These are phyloP conservation scores for Penicillium sp. DNA, from an alignment of 2,329 filamentous ascomycete genomes.

Conservation along the genomic window DNA sequence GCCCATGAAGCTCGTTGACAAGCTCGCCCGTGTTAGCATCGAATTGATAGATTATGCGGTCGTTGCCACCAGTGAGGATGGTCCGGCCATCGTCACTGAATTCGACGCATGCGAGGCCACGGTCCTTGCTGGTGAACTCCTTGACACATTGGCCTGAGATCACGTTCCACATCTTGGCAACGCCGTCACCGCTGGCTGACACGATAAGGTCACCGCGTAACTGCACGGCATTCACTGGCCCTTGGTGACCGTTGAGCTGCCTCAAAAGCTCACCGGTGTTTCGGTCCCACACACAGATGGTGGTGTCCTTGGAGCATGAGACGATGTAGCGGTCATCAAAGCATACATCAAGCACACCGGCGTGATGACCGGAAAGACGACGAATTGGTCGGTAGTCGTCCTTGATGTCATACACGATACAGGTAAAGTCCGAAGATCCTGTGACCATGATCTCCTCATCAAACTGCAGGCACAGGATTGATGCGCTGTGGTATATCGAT, in stretches of 20 bases:
- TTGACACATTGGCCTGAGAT: conserved; percentile 84
- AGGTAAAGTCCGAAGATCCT: conserved; percentile 86
- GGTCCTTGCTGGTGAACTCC: conserved; percentile 86
- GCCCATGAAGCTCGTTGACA: conserved; percentile 75
- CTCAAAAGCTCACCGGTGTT: conserved; percentile 72
- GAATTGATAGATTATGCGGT: conserved; percentile 94
- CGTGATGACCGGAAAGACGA: conserved; percentile 74
- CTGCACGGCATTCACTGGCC: conserved; percentile 95
- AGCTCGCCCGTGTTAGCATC: conserved; percentile 87
- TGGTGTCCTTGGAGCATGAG: conserved; percentile 94
- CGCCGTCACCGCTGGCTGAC: conserved; percentile 89
- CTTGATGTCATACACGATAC: conserved; percentile 86
- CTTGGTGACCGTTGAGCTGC: conserved; percentile 79
- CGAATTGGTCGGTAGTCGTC: conserved; percentile 76
- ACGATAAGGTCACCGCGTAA: conserved; percentile 90
- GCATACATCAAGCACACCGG: conserved; percentile 89
- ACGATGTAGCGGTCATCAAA: conserved; percentile 92
- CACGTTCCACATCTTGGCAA: conserved; percentile 94
- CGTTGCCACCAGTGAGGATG: conserved; percentile 91
- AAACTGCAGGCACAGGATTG: conserved; percentile 92
- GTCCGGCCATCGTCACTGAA: conserved; percentile 94
- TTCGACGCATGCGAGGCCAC: conserved; percentile 91
- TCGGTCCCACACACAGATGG: conserved; percentile 92
- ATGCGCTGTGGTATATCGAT: conserved; percentile 75
- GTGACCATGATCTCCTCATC: conserved; percentile 92